Evolutionary conservation across 2,329 filamentous ascomycete genomes (phyloP).

Genomic region (Cladophialophora immunda): DNA sequence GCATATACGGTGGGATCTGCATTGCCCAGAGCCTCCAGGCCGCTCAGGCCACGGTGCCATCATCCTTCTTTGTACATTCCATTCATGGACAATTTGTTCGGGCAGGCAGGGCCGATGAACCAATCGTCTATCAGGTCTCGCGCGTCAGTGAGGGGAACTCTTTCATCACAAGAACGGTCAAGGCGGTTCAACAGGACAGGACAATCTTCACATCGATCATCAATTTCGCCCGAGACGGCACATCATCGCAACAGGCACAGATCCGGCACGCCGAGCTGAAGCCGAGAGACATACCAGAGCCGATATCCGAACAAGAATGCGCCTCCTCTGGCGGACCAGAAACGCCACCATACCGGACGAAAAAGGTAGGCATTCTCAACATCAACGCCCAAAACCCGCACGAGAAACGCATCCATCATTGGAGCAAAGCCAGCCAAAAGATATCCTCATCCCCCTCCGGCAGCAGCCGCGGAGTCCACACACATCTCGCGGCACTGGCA

Average conservation of each 20-base stretch:
- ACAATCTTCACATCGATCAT: constrained; percentile 95
- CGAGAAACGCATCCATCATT: neutral
- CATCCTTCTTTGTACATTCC: constrained; percentile 81
- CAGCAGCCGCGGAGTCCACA: neutral
- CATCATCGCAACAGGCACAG: constrained; percentile 42
- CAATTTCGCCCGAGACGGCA: constrained; percentile 71
- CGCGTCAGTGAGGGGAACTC: constrained; percentile 87
- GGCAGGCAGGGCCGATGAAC: constrained; percentile 80
- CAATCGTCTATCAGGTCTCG: constrained; percentile 93
- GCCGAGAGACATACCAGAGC: constrained; percentile 42
- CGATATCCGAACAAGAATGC: too few species aligned
- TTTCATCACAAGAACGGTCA: constrained; percentile 91
- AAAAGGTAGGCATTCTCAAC: too few species aligned
- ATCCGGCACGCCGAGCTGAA: constrained; percentile 72
- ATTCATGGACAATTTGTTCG: constrained; percentile 99
- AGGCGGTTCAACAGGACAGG: constrained; percentile 83
- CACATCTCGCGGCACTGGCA: constrained; percentile 75
- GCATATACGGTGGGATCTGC: constrained; percentile 89
- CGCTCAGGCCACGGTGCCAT: constrained; percentile 82
- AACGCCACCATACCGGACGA: neutral
- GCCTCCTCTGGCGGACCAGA: neutral
- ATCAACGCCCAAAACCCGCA: neutral
- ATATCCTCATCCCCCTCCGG: neutral
- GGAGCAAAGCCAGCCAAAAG: neutral
- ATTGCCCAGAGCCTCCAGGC: constrained; percentile 90